Evolutionary conservation across 1,139 yeast genomes (phyloP), one percentile per base, ranked within the genome.

Genomic region (Zhuliangozyma parablackwelliae): DNA sequence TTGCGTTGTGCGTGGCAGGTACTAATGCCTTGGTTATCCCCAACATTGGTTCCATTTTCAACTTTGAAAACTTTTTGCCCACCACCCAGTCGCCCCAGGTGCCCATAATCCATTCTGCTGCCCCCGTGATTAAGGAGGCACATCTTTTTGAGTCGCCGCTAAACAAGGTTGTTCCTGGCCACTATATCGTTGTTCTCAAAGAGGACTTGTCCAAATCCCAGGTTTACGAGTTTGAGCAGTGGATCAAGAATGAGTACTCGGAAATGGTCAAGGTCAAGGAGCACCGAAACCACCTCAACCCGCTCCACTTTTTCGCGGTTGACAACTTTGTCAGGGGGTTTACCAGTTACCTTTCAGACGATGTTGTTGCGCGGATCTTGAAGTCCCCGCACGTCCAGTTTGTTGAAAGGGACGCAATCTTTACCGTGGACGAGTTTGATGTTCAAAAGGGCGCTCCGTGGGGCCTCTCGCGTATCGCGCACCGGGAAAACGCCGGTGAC

Each of bases 141-240:
- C 24, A 23, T 7, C 6, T 23, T 23, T 9, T 23, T 23, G 24
- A 23, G 24, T 23, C 24, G 10, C 39, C 37, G 24, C 32, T 40
- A 20, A 43, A 42, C 11, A 40, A 35, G 25, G 51, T 73, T 37
- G 75, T 87, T 50, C 84, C 89, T 28, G 77, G 59, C 38, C 61
- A 53, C 37, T 68, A 65, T 42, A 59, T 67, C 31, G 55, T 66
- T 33, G 66, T 67, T 21, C 61, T 63, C 40, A 59, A 66, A 20
- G 61, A 61, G 12, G 61, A 50, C 13, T 49, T 55, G 31, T 39
- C 51, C 5, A 46, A 46, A 7, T 42, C 50, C 4, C 58, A 52
- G 30, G 66, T 75, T 28, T 65, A 65, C 25, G 72, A 77, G 68
- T 95, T 87, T 64, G 72, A 73, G 53, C 72, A 74, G 52, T 72